phyloP scores from a whole-genome alignment of 2,329 filamentous ascomycete genomes.

The Byssothecium circinans region DNA sequence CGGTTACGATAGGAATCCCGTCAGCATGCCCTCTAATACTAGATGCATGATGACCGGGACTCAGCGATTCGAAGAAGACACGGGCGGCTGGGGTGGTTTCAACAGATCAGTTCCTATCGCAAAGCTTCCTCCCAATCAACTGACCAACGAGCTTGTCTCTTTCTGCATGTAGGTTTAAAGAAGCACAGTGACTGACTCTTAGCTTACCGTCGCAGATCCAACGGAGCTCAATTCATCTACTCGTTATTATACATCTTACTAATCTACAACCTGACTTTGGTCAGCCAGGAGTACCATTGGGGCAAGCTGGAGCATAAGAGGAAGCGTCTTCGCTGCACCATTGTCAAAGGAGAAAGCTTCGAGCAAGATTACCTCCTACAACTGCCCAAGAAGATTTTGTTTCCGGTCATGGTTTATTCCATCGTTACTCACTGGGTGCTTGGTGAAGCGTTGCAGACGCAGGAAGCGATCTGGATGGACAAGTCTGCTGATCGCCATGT shows the following conservation, averaged over 20 bases:
- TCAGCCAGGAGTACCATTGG: slow-evolving; percentile 33
- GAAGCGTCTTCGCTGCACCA: slow-evolving; percentile 29
- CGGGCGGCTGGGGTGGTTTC: slow-evolving; percentile 31
- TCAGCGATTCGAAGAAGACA: slow-evolving; percentile 12
- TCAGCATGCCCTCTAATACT: slow-evolving; percentile 16
- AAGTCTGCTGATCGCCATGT: slow-evolving; percentile 7
- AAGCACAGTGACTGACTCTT: no score
- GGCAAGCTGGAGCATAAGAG: slow-evolving; percentile 29
- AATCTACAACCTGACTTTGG: slow-evolving; percentile 35
- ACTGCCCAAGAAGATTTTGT: slow-evolving; percentile 33
- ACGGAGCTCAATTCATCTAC: slow-evolving; percentile 36
- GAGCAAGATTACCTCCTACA: slow-evolving; percentile 34
- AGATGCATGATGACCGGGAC: no score
- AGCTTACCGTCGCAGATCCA: no score
- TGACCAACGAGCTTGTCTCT: slow-evolving; percentile 25
- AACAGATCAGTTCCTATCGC: slow-evolving; percentile 21
- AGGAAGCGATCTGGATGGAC: slow-evolving; percentile 30
- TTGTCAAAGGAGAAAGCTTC: slow-evolving; percentile 31
- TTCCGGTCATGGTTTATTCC: slow-evolving; percentile 34
- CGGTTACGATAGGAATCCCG: no score
- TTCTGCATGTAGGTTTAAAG: no score
- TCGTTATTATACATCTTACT: slow-evolving; percentile 35
- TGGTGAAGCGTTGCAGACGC: slow-evolving; percentile 32
- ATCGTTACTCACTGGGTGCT: slow-evolving; percentile 37
- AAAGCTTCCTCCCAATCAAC: slow-evolving; percentile 17